Conservation (phyloP, 495 filamentous ascomycete genomes). For the Chaetomium fimeti region DNA sequence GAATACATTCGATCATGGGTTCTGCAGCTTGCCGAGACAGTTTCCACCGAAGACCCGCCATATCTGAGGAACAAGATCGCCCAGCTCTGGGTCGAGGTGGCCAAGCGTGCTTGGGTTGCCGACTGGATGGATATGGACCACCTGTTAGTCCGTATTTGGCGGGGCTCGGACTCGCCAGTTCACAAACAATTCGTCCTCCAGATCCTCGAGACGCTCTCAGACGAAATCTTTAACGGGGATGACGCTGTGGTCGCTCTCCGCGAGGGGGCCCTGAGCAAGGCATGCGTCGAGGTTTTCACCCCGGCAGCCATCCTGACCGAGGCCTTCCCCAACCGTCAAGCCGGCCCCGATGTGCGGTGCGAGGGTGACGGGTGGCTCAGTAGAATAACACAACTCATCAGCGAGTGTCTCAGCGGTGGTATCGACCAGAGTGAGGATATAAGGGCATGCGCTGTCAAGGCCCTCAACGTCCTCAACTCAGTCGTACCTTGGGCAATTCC, state of each 20-base stretch:
- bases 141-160: slow-evolving; percentile 77
- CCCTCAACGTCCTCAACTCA: slow-evolving; percentile 70
- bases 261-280: slow-evolving; percentile 77
- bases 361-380: slow-evolving; percentile 84
- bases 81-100: slow-evolving; percentile 92
- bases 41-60: slow-evolving; percentile 69
- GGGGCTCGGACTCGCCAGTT: slow-evolving; percentile 56
- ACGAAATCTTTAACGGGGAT: slow-evolving; percentile 89
- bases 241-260: slow-evolving; percentile 80
- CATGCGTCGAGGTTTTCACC: slow-evolving; percentile 89
- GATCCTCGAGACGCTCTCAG: slow-evolving; percentile 88
- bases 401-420: slow-evolving; percentile 66
- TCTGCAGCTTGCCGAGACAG: slow-evolving; percentile 69
- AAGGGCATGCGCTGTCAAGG: slow-evolving; percentile 67
- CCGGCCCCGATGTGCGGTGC: slow-evolving; percentile 60
- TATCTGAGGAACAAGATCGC: slow-evolving; percentile 92
- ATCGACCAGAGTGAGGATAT: slow-evolving; percentile 61
- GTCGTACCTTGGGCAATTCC: slow-evolving; percentile 81
- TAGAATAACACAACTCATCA: slow-evolving; percentile 71
- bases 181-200: slow-evolving; percentile 79
- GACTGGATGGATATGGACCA: slow-evolving; percentile 96
- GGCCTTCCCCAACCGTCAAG: slow-evolving; percentile 64
- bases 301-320: slow-evolving; percentile 72
- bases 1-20: slow-evolving; percentile 67
- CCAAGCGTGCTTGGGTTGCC: slow-evolving; percentile 85